Conservation (phyloP, 306 rosid species). For the Fragaria nilgerrensis region DNA sequence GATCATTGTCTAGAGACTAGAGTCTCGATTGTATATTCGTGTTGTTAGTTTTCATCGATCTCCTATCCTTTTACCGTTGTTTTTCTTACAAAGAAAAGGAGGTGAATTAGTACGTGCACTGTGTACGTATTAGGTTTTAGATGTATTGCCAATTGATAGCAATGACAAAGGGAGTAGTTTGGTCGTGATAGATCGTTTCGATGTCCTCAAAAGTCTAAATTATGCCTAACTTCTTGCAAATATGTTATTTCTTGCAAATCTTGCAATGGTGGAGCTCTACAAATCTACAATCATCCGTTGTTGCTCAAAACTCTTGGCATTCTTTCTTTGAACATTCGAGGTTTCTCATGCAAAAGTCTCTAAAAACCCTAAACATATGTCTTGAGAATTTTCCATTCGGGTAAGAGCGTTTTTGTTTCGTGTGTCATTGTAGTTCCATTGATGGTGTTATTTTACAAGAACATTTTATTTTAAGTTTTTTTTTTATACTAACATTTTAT, state of each 20-base stretch:
- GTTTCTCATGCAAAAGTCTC: not conserved
- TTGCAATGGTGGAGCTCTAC: not conserved
- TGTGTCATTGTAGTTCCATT: not conserved
- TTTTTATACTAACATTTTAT: too few species aligned
- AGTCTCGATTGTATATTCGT: not conserved
- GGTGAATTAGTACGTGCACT: not conserved
- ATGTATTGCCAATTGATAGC: not conserved
- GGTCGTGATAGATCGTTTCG: not conserved
- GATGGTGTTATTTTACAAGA: not conserved
- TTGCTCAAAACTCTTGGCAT: not conserved
- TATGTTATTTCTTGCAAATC: too few species aligned
- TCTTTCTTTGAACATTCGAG: not conserved
- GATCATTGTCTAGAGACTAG: not conserved
- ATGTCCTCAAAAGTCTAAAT: not conserved
- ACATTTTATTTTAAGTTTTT: too few species aligned
- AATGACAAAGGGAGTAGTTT: not conserved
- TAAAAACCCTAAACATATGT: too few species aligned
- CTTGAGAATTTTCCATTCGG: not conserved
- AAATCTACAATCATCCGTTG: too few species aligned
- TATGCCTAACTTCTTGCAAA: not conserved
- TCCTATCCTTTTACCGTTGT: not conserved
- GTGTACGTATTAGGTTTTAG: not conserved
- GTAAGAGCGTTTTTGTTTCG: not conserved
- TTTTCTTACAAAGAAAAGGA: not conserved
- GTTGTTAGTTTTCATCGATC: not conserved